Percentiles rank a stretch among this genome's conserved stretches.
phyloP scores from a whole-genome alignment of 129 eudicot genomes.

The Flaveria bidentis region DNA sequence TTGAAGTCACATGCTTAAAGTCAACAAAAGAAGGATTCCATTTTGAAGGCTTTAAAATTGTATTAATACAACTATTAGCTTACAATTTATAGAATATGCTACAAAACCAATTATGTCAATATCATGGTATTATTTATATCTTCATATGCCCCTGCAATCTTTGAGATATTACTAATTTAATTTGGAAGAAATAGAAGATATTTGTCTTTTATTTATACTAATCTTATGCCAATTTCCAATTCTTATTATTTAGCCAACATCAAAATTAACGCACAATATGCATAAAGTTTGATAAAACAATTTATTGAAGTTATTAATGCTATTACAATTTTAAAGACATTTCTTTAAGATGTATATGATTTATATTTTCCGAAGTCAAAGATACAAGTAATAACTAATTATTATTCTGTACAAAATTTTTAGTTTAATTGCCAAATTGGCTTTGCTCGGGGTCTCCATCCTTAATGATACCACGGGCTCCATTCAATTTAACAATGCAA shows the following conservation, averaged over 20 bases:
- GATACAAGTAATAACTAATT: too few species aligned
- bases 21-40: slow-evolving; percentile 31
- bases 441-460: too few species aligned
- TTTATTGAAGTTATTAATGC: not conserved
- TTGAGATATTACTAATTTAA: not conserved
- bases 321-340: not conserved
- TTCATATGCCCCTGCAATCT: not conserved
- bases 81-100: slow-evolving; percentile 26
- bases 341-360: too few species aligned
- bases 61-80: slow-evolving; percentile 7
- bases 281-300: not conserved
- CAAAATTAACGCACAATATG: not conserved
- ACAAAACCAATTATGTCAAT: not conserved
- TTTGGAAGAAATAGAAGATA: not conserved
- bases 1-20: slow-evolving; percentile 26
- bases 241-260: not conserved
- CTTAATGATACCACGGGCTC: too few species aligned
- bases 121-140: slow-evolving; percentile 3
- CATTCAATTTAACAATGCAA: not conserved
- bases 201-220: not conserved
- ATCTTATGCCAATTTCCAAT: not conserved
- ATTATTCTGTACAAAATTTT: too few species aligned
- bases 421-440: too few species aligned
- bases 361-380: too few species aligned
- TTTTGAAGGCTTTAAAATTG: slow-evolving; percentile 12